phyloP scores from a whole-genome alignment of 1,284 basidiomycete species.

The Cryptococcus hybrid region DNA sequence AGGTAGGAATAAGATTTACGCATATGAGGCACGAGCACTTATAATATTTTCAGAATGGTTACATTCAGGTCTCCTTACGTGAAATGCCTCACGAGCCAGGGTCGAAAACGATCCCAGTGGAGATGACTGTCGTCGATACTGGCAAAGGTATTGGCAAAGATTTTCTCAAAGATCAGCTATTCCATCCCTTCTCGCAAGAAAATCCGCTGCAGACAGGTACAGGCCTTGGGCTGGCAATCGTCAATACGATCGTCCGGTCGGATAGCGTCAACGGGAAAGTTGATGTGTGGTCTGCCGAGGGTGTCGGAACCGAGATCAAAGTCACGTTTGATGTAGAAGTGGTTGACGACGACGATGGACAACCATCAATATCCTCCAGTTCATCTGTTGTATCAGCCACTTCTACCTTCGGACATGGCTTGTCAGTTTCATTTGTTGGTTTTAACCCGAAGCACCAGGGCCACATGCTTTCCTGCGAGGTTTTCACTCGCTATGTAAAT shows the following conservation, averaged over 20 bases:
- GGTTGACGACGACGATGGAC: conserved; percentile 37
- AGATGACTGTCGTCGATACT: conserved; percentile 83
- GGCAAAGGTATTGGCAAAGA: conserved; percentile 89
- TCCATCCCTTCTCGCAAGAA: conserved; percentile 91
- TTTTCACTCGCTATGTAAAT: conserved; percentile 65
- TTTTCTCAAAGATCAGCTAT: conserved; percentile 90
- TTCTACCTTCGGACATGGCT: conserved; percentile 49
- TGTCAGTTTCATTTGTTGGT: conserved; percentile 68
- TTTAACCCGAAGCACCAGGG: conserved; percentile 70
- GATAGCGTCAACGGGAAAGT: conserved; percentile 80
- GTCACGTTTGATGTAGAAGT: conserved; percentile 78
- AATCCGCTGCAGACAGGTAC: conserved; percentile 74
- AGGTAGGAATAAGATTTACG: conserved; percentile 50
- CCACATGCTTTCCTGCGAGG: conserved; percentile 63
- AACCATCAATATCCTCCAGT: conserved; percentile 11
- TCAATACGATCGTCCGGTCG: conserved; percentile 79
- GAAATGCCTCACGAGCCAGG: conserved; percentile 62
- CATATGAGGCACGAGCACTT: neutral
- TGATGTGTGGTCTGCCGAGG: conserved; percentile 61
- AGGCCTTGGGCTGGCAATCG: conserved; percentile 93
- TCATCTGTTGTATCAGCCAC: conserved; percentile 12
- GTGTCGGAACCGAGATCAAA: conserved; percentile 88
- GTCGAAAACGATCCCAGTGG: conserved; percentile 67
- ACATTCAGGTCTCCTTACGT: conserved; percentile 78
- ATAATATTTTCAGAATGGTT: conserved; percentile 62